Evolutionary conservation across 805 yeast genomes (phyloP).

Genomic region (Torulaspora delbrueckii): DNA sequence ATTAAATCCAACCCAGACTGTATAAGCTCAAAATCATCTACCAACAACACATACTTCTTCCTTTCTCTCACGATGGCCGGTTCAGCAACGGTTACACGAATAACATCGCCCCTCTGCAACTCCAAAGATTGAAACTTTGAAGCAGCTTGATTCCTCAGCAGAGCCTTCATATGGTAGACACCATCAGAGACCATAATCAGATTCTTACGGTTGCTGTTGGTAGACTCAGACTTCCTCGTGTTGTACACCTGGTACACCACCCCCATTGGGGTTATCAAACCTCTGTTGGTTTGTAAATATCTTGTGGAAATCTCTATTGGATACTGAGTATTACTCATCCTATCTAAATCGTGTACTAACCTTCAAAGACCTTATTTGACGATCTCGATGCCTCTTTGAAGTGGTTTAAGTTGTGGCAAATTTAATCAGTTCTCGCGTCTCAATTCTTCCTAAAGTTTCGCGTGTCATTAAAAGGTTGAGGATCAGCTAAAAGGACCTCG

Average conservation of each 20-base stretch:
- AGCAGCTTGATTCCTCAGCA: conserved; percentile 48
- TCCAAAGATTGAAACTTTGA: conserved; percentile 43
- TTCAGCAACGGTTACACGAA: conserved; percentile 31
- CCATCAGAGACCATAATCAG: conserved; percentile 50
- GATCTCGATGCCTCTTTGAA: background rate
- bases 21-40: conserved; percentile 44
- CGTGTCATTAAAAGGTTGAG: background rate
- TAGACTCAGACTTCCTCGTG: conserved; percentile 32
- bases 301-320: conserved; percentile 28
- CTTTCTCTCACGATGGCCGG: conserved; percentile 36
- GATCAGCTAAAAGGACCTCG: background rate
- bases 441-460: background rate
- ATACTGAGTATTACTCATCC: conserved; percentile 20
- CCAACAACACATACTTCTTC: conserved; percentile 45
- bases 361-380: background rate
- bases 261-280: conserved; percentile 30
- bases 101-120: conserved; percentile 41
- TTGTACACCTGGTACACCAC: conserved; percentile 33
- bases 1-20: conserved; percentile 38
- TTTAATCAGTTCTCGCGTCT: conserved; percentile 2
- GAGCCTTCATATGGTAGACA: conserved; percentile 45
- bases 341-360: background rate
- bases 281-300: conserved; percentile 31
- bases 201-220: conserved; percentile 28
- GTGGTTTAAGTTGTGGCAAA: conserved; percentile 8